These are phyloP conservation scores for Sclerotinia trifoliorum DNA, from an alignment of 2,329 filamentous ascomycete genomes.

Conservation along the genomic window DNA sequence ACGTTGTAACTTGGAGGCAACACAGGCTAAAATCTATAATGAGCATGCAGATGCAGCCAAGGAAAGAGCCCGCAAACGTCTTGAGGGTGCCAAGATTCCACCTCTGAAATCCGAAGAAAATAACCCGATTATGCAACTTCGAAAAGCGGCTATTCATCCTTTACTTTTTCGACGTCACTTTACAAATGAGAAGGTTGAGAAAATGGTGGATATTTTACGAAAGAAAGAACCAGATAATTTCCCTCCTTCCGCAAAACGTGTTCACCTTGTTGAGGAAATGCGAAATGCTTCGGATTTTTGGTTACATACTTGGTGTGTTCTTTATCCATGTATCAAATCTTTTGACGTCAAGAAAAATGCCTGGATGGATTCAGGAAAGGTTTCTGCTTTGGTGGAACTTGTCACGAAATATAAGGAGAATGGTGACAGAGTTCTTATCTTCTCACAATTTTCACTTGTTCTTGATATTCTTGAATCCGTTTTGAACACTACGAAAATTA, in stretches of 20 bases:
- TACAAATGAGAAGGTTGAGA: slow-evolving; percentile 67
- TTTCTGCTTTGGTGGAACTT: slow-evolving; percentile 75
- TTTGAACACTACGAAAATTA: slow-evolving; percentile 68
- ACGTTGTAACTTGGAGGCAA: slow-evolving; percentile 73
- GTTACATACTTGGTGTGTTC: slow-evolving; percentile 63
- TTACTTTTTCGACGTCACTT: slow-evolving; percentile 83
- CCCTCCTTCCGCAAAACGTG: slow-evolving; percentile 49
- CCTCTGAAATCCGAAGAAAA: slow-evolving; percentile 54
- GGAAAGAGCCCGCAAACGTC: slow-evolving; percentile 55
- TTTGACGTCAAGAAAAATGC: slow-evolving; percentile 55
- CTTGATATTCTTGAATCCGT: slow-evolving; percentile 88
- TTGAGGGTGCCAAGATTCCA: slow-evolving; percentile 51
- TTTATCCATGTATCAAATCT: slow-evolving; percentile 54
- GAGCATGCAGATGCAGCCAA: slow-evolving; percentile 64
- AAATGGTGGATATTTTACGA: slow-evolving; percentile 76
- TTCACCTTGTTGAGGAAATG: slow-evolving; percentile 56
- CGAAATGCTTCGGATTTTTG: slow-evolving; percentile 61
- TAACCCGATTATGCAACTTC: slow-evolving; percentile 84
- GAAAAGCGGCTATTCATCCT: slow-evolving; percentile 89
- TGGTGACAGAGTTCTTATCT: slow-evolving; percentile 84
- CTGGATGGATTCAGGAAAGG: slow-evolving; percentile 73
- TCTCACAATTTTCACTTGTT: slow-evolving; percentile 89
- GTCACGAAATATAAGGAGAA: slow-evolving; percentile 71
- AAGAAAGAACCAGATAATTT: slow-evolving; percentile 59
- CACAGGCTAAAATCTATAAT: slow-evolving; percentile 73